phyloP scores from a whole-genome alignment of 2,329 filamentous ascomycete genomes.

The Fusarium proliferatum region DNA sequence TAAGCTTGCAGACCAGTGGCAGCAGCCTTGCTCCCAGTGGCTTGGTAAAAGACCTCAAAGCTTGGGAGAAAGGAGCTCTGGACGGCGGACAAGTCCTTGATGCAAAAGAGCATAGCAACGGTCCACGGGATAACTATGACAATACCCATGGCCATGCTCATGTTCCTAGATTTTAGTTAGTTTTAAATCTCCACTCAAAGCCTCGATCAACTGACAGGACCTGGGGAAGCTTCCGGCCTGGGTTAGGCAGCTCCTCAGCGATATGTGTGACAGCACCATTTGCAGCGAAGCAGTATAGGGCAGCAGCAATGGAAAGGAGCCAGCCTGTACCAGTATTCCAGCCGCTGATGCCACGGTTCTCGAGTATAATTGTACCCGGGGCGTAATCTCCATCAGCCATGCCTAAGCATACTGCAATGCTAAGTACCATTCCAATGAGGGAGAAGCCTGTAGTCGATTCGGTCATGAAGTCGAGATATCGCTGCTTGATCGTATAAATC shows the following conservation, averaged over 20 bases:
- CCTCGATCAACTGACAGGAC: background rate
- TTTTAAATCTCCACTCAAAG: fast-evolving
- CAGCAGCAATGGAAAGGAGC: background rate
- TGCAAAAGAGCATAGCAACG: background rate
- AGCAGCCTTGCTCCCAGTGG: background rate
- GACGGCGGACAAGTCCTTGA: background rate
- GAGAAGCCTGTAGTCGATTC: background rate
- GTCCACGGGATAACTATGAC: background rate
- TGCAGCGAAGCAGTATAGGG: background rate
- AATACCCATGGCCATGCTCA: background rate
- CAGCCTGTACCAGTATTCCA: background rate
- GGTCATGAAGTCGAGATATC: background rate
- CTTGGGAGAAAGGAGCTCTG: background rate
- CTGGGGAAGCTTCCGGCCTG: background rate
- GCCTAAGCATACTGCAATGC: background rate
- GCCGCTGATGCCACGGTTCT: background rate
- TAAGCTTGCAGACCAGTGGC: background rate
- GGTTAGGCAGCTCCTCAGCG: background rate
- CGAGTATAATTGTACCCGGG: background rate
- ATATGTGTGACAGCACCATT: background rate
- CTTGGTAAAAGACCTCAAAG: background rate
- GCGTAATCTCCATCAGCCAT: background rate
- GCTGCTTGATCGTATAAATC: background rate
- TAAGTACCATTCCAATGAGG: background rate
- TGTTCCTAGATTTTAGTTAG: background rate